Base-by-base conservation (phyloP, 176 grass and related monocot species). In the Bolboschoenus planiculmis region DNA sequence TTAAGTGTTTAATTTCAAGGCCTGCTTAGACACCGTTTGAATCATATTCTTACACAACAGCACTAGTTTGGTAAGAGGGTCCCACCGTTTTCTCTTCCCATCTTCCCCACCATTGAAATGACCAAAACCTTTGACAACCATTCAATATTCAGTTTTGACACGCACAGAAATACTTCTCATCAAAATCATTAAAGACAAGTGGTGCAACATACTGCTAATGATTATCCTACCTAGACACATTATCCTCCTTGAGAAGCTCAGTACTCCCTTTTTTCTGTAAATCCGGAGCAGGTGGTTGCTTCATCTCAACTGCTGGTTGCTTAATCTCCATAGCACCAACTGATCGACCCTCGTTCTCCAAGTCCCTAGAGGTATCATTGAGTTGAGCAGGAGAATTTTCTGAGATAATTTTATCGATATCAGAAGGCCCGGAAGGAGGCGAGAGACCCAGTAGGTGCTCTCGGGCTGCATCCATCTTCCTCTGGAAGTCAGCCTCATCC, bases 381-480 rank as follows among this genome's bases (percentile, higher is more conserved):
- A 85, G 43, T 78, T 92, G 86, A 83, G 70, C 87, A 78, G 61
- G 83, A 37, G 84, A 81, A 27, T 87, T 82, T 78, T 88, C 90
- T 29, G 79, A 46, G 84, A 76, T 81, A 81, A 53, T 51, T 64
- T 75, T 75, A 51, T 51, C 7, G 7, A 24, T 76, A 5, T 51
- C 72, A 76, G 72, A 76, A 51, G 72, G 72, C 24, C 37, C 46
- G 4, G 44, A 33, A 51, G 72, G 72, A 76, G 44, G 24, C 7
- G 85, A 92, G 29, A 91, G 68, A 61, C 90, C 96, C 40, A 95
- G 84, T 31, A 93, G 40, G 78, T 77, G 82, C 56, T 87, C 87
- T 87, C 83, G 90, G 76, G 96, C 96, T n/a, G 35, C 85, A 78
- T 93, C 89, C 91, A 99, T 99, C 85, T 95, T 93, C 79, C 86